Conservation (phyloP, 352 stramenopile genomes). For the Globisporangium megalacanthum region DNA sequence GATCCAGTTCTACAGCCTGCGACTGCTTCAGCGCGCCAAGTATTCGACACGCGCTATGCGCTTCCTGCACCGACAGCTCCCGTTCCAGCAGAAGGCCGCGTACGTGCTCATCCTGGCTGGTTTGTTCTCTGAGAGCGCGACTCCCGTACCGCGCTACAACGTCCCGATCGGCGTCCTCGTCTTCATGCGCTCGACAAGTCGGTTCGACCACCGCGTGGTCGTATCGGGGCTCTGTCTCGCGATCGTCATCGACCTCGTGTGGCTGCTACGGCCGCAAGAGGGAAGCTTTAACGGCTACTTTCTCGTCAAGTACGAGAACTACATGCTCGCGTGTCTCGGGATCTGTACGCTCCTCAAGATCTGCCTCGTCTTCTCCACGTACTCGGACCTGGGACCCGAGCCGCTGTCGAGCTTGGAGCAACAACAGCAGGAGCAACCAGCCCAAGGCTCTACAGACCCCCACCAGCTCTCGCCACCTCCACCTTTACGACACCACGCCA, state of each 20-base stretch:
- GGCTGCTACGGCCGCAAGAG: slow-evolving; percentile 65
- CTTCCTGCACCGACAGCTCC: slow-evolving; percentile 31
- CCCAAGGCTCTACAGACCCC: not conserved
- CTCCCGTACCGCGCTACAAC: slow-evolving; percentile 66
- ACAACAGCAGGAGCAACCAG: not conserved
- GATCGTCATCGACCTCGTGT: slow-evolving; percentile 48
- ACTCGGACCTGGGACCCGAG: slow-evolving; percentile 38
- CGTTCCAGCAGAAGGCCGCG: slow-evolving; percentile 47
- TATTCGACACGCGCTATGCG: not conserved
- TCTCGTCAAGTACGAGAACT: slow-evolving; percentile 29
- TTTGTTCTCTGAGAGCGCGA: slow-evolving; percentile 56
- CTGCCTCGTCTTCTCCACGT: slow-evolving; percentile 62
- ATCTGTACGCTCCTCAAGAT: slow-evolving; percentile 56
- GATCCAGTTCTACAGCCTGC: slow-evolving; percentile 18
- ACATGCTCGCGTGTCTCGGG: slow-evolving; percentile 40
- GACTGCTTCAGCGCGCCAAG: not conserved
- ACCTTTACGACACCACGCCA: slow-evolving; percentile 14
- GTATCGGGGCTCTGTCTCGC: slow-evolving; percentile 45
- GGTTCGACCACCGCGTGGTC: slow-evolving; percentile 46
- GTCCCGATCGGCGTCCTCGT: slow-evolving; percentile 51
- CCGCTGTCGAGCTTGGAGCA: slow-evolving; percentile 1
- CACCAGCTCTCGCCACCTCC: not conserved
- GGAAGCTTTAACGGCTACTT: slow-evolving; percentile 62
- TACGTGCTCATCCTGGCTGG: slow-evolving; percentile 50
- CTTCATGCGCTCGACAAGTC: slow-evolving; percentile 27